phyloP scores from a whole-genome alignment of 495 filamentous ascomycete genomes.

The Neurospora terricola region DNA sequence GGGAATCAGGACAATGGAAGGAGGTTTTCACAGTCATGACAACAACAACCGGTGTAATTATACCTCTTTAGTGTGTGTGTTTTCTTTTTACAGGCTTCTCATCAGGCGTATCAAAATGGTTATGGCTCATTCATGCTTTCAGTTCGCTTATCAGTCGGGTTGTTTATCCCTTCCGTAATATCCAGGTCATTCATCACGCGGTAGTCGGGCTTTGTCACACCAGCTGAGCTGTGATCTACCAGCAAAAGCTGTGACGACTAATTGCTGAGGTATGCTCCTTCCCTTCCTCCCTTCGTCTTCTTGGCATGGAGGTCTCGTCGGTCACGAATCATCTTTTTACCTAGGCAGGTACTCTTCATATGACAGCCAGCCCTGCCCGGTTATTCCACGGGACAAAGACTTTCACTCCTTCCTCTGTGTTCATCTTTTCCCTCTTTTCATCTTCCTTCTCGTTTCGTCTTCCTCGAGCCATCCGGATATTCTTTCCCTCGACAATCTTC shows the following conservation, averaged over 20 bases:
- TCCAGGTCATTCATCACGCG: neutral
- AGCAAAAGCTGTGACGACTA: neutral
- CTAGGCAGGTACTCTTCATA: neutral
- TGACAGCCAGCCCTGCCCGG: too few species aligned
- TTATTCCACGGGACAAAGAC: neutral
- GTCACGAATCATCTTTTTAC: neutral
- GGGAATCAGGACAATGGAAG: neutral
- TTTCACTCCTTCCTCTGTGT: neutral
- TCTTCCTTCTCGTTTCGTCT: too few species aligned
- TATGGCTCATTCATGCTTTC: neutral
- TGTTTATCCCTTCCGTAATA: neutral
- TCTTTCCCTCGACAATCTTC: too few species aligned
- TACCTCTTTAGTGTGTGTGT: neutral
- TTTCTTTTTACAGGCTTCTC: neutral
- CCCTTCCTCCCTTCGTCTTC: neutral
- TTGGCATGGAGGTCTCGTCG: neutral
- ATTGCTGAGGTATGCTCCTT: neutral
- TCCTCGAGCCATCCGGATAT: too few species aligned
- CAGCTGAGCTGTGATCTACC: neutral
- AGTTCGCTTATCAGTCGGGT: neutral
- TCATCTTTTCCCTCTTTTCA: too few species aligned
- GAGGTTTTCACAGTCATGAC: neutral
- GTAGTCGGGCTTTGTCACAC: neutral
- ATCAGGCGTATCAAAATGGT: neutral
- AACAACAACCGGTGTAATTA: neutral